A percentile compares a stretch with the other conserved stretches of the same genome.
These are phyloP conservation scores for Rubia yunnanensis DNA, from an alignment of 257 asterid genomes.

Conservation along the genomic window DNA sequence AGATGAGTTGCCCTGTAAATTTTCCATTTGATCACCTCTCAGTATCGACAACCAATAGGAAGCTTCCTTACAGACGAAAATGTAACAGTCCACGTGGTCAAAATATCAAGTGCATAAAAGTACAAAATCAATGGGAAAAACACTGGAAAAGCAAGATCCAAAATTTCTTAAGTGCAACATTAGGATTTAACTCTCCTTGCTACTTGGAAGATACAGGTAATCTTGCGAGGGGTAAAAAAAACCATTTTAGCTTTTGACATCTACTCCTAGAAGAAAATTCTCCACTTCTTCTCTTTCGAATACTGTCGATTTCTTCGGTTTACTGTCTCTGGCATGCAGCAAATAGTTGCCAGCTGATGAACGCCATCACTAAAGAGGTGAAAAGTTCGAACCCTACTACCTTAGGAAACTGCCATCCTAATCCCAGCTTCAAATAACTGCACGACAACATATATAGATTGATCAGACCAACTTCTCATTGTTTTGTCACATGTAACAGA, in stretches of 20 bases:
- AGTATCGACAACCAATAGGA: too few relatives aligned
- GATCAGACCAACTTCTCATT: constrained; percentile 6
- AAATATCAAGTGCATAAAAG: not conserved
- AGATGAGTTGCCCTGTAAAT: too few relatives aligned
- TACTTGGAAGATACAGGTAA: constrained; percentile 1
- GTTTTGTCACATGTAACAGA: not conserved
- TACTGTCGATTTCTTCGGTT: constrained; percentile 19
- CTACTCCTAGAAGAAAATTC: not conserved
- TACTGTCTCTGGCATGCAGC: constrained; percentile 86
- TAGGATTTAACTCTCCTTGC: not conserved
- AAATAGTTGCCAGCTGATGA: constrained; percentile 90
- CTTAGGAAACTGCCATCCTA: constrained; percentile 88
- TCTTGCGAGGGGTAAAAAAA: not conserved
- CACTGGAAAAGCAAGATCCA: not conserved
- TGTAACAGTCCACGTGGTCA: not conserved
- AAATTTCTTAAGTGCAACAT: constrained; percentile 4
- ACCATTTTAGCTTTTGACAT: not conserved
- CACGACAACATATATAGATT: constrained; percentile 3
- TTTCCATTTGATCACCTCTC: too few relatives aligned
- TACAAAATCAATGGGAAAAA: not conserved
- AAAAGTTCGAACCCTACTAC: constrained; percentile 82
- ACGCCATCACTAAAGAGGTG: constrained; percentile 80
- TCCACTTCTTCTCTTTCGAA: not conserved
- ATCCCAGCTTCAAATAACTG: constrained; percentile 74
- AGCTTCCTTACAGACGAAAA: not conserved